Base-by-base conservation (phyloP, 257 asterid species). In the Rauvolfia tetraphylla region DNA sequence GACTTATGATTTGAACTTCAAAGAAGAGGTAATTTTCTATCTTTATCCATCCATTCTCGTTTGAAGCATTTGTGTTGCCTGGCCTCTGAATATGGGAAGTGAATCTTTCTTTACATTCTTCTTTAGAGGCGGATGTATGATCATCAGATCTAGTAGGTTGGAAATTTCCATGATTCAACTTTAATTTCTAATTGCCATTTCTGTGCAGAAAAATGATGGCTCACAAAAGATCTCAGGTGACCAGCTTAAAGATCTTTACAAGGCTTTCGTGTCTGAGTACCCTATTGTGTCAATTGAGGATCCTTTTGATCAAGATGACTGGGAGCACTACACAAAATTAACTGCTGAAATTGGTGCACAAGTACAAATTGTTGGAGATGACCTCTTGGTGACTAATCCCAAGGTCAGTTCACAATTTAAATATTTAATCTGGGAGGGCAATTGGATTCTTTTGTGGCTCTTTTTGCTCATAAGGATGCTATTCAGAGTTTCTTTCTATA, bases 281-380 rank as follows among this genome's bases (percentile, higher is more conserved):
- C 99, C 98, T 13, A 95, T 95, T 62, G 97, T 92, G 20, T 95
- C 98, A 38, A 95, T 95, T 76, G 99, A 95, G 76, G 99, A 92
- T 77, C 99, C 98, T 66, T 95, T 92, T 83, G 99, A 95, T 85
- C 98, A 95, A 83, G 99, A 95, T 82, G 99, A 92, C 91, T 95
- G 97, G 98, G 96, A 83, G 81, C 87, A 83, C 84, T 95, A 95
- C 13, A 82, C 96, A 18, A 95, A 92, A 84, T 27, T 95, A 34
- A 95, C 98, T 0, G 25, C 74, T 53, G 99, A 95, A 87, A 79
- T 85, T n/a, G 98, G 99, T 53, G 79, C 85, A 58, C 79, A 89
- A 86, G 98, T 95, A 11, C 99, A 95, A 84, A 95, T 95, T 83
- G 98, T 95, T 13, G 99, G 99, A 66, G 99, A 95, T 70, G 99